Percentiles rank a stretch among this genome's conserved stretches.
Conservation (phyloP, 139 green algal genomes). For the Chlamydomonas schloesseri region DNA sequence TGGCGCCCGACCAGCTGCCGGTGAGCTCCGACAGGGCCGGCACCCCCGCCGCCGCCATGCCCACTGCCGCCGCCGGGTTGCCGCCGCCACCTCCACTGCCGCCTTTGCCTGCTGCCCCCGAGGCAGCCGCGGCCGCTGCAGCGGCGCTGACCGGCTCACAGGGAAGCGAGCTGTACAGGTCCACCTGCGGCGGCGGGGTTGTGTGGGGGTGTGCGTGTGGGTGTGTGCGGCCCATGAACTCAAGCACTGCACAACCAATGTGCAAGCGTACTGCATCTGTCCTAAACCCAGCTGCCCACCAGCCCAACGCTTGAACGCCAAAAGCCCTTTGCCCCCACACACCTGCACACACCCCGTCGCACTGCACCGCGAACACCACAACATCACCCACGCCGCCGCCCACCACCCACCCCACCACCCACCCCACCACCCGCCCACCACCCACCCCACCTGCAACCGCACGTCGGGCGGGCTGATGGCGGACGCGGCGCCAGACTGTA, state of each 20-base stretch:
- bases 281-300: no score
- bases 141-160: neutral
- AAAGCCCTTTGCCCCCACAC: no score
- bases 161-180: conserved; percentile 21
- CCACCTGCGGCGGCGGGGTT: neutral
- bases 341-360: no score
- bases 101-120: neutral
- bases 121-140: neutral
- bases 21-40: conserved; percentile 81
- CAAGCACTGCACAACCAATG: no score
- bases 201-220: neutral
- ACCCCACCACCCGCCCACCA: no score
- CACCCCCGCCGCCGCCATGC: conserved; percentile 39
- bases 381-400: no score
- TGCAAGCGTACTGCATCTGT: no score
- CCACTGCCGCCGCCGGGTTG: neutral
- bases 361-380: no score
- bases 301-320: no score
- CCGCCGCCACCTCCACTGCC: neutral
- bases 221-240: no score
- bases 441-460: neutral
- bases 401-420: no score
- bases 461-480: conserved; percentile 28
- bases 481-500: conserved; percentile 18
- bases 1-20: conserved; percentile 78